These are phyloP conservation scores for Solanum infundibuliforme DNA, from an alignment of 257 asterid species.

Conservation along the genomic window DNA sequence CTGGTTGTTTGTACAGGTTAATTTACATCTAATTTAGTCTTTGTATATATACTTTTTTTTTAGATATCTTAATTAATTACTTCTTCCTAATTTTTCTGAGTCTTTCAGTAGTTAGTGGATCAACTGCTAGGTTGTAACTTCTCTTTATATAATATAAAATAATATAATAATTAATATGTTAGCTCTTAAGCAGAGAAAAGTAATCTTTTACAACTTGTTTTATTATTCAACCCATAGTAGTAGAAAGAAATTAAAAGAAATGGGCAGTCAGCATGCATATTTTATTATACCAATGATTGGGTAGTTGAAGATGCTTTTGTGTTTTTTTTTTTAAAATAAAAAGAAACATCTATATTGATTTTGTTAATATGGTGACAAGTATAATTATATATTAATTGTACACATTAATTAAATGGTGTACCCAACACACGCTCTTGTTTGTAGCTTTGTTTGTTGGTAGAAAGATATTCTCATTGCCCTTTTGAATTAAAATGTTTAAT, in stretches of 20 bases:
- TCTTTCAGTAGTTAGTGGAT: not conserved
- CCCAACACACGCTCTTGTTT: constrained; percentile 4
- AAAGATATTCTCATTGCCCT: constrained; percentile 2
- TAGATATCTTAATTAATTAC: not conserved
- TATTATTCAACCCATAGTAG: not conserved
- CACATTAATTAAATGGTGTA: not conserved
- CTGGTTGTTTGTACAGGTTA: not conserved
- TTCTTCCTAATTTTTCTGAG: not conserved
- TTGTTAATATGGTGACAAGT: not conserved
- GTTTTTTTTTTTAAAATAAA: not conserved
- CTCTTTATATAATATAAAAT: not conserved
- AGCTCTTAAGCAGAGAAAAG: not conserved
- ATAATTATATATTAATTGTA: not conserved
- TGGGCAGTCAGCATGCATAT: not conserved
- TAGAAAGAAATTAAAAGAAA: not conserved
- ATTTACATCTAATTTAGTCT: not conserved
- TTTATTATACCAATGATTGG: constrained; percentile 25
- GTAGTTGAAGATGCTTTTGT: constrained; percentile 33
- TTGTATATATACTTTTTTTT: not conserved
- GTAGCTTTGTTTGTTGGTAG: constrained; percentile 27
- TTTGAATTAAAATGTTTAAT: not conserved
- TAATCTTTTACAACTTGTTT: not conserved
- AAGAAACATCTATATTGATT: not conserved
- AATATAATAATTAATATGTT: not conserved
- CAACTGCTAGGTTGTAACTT: not conserved